Percentiles rank a stretch among this genome's conserved stretches.
phyloP scores from a whole-genome alignment of 2,329 filamentous ascomycete genomes.

The Claviceps sp. region DNA sequence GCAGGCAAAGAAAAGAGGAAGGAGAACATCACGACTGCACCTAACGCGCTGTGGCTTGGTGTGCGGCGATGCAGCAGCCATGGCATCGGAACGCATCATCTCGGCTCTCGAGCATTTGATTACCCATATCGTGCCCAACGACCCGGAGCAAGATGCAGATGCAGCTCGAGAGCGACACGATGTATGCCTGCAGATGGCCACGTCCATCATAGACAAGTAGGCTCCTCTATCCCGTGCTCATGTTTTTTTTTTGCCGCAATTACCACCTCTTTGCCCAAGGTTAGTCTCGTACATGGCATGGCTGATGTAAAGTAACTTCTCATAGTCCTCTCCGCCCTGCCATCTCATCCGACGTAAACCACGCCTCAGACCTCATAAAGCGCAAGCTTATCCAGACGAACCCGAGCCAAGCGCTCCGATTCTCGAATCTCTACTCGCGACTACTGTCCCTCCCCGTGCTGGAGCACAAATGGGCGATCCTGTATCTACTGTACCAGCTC shows the following conservation, averaged over 20 bases:
- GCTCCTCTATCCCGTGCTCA: background rate
- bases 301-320: background rate
- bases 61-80: slow-evolving; percentile 37
- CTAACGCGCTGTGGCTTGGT: slow-evolving; percentile 11
- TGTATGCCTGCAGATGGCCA: slow-evolving; percentile 39
- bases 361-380: slow-evolving; percentile 87
- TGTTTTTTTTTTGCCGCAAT: no score
- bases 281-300: background rate
- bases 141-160: slow-evolving; percentile 54
- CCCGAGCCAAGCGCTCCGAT: slow-evolving; percentile 64
- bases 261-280: background rate
- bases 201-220: slow-evolving; percentile 38
- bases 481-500: slow-evolving; percentile 79
- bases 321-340: slow-evolving; percentile 36
- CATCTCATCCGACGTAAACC: slow-evolving; percentile 64
- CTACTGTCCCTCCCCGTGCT: slow-evolving; percentile 84
- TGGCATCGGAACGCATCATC: slow-evolving; percentile 56
- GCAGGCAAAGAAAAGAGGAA: background rate
- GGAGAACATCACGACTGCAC: background rate
- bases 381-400: slow-evolving; percentile 71
- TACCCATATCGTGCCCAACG: slow-evolving; percentile 55
- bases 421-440: slow-evolving; percentile 82
- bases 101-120: slow-evolving; percentile 70
- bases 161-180: slow-evolving; percentile 56
- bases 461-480: slow-evolving; percentile 91